Evolutionary conservation across 2,329 filamentous ascomycete genomes (phyloP), one percentile per base, ranked within the genome.

Genomic region (Verticillium tricorpus): DNA sequence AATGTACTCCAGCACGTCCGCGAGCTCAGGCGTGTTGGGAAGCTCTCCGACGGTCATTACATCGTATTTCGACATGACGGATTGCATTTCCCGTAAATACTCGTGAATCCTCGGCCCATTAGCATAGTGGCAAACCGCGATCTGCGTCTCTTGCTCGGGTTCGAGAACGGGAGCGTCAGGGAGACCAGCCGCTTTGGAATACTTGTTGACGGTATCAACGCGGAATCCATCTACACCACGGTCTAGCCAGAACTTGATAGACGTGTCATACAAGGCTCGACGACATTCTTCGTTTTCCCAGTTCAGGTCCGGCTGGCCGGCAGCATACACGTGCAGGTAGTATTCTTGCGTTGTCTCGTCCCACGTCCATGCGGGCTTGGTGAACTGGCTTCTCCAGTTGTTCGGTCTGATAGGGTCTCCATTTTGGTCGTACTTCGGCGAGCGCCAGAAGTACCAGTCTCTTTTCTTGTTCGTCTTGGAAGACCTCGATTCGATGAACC

Each of bases 301-400:
- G 73, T 93, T 93, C 14, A 93, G 79, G 67, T 93, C 91, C 0
- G 90, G 90, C 69, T 92, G 89, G 63, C 89, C 84, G 2, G 81
- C 80, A 5, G 86, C 85, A 71, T 90, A 93, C 8, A 93, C 78
- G 63, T 88, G 84, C 1, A 92, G 83, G 67, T 90, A 92, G 71
- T 90, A 92, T 72, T 92, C 86, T 57, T 81, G 78, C 0, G 87
- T 89, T 5, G 74, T 72, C 61, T 87, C 81, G 67, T 90, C 86
- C 72, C 82, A 90, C 57, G 83, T 77, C 87, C 87, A 89, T 0
- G 82, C 83, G 40, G 79, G 79, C 2, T 79, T 80, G 4, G 25
- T 32, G 56, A 84, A 88, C 74, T 77, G 82, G 74, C 72, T 81
- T 66, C 70, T 79, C 86, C 88, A 92, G 72, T 92, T 92, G 67